Evolutionary conservation across 345 rosid genomes (phyloP).

Genomic region (Citrus glauca): DNA sequence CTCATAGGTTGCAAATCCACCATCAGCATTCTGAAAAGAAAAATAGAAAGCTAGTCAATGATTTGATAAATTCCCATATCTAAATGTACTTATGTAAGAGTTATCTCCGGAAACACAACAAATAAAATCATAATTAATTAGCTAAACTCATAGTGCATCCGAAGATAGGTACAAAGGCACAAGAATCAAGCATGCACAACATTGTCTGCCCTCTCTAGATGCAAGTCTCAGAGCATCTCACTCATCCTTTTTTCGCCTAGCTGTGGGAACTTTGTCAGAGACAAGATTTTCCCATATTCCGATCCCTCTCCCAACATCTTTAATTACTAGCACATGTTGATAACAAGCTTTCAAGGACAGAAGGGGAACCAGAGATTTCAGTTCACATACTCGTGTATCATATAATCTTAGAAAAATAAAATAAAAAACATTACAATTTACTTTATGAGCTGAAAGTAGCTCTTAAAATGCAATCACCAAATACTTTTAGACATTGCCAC

Average conservation of each 20-base stretch:
- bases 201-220: background rate
- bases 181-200: background rate
- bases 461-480: background rate
- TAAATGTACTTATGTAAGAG: background rate
- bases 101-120: background rate
- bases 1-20: conserved; percentile 88
- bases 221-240: background rate
- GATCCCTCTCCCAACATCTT: background rate
- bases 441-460: background rate
- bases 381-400: background rate
- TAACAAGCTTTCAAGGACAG: background rate
- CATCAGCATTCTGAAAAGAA: conserved; percentile 64
- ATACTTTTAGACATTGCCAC: background rate
- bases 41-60: background rate
- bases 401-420: background rate
- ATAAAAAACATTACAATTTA: background rate
- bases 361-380: background rate
- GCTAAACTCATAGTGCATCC: background rate
- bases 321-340: background rate
- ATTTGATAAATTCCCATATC: background rate
- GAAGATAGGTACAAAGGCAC: background rate
- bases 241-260: background rate
- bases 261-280: background rate
- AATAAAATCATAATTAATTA: conserved; percentile 7
- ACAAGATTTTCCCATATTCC: background rate